phyloP scores from a whole-genome alignment of 139 green algal species.

The Micractinium sp. region DNA sequence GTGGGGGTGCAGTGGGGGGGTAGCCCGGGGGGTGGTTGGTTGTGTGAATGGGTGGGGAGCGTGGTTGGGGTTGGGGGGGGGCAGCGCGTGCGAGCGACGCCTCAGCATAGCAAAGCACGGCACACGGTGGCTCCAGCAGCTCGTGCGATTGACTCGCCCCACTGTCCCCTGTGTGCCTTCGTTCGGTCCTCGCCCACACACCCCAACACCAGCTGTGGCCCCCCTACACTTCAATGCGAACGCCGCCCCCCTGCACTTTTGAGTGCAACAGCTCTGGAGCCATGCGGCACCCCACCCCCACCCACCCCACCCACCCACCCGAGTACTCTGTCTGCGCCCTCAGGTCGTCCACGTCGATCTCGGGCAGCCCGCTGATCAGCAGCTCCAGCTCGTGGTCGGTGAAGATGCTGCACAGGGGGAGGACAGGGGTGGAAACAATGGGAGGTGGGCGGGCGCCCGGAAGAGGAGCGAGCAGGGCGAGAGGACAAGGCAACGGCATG shows the following conservation, averaged over 20 bases:
- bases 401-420: slow-evolving; percentile 81
- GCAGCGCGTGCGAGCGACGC: not conserved
- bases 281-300: not conserved
- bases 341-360: slow-evolving; percentile 96
- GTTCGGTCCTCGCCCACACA: no score
- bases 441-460: no score
- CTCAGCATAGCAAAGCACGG: not conserved
- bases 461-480: not conserved
- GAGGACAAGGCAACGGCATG: no score
- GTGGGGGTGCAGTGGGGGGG: no score
- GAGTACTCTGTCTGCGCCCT: slow-evolving; percentile 93
- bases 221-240: no score
- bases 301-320: slow-evolving; percentile 32
- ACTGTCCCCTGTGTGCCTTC: no score
- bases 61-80: not conserved
- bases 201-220: no score
- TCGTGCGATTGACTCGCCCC: no score
- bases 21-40: not conserved
- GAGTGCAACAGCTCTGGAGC: not conserved
- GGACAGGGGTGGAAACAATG: not conserved
- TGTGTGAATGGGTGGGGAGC: not conserved
- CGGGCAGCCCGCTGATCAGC: slow-evolving; percentile 94
- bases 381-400: slow-evolving; percentile 99
- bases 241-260: no score
- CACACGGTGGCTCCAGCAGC: no score